Percentiles rank a stretch among this genome's conserved stretches.
phyloP scores from a whole-genome alignment of 2,329 filamentous ascomycete genomes.

The Aureobasidium sp. region DNA sequence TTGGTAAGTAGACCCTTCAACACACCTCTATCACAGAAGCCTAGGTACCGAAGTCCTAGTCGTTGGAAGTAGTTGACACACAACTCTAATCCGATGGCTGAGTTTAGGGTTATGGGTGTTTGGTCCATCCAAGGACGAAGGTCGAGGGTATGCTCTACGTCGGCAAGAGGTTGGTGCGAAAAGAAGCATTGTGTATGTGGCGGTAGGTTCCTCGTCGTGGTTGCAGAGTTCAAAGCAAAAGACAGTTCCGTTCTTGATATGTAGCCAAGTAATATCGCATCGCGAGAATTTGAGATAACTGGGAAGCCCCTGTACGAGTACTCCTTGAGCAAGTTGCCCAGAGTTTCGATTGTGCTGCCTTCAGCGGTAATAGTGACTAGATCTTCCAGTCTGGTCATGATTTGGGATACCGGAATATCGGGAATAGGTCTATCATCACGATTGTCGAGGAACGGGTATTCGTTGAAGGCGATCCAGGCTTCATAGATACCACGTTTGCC shows the following conservation, averaged over 20 bases:
- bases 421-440: slow-evolving; percentile 70
- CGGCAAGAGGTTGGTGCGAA: slow-evolving; percentile 70
- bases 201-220: slow-evolving; percentile 48
- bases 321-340: slow-evolving; percentile 61
- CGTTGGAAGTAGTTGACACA: slow-evolving; percentile 91
- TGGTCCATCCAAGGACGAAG: slow-evolving; percentile 98
- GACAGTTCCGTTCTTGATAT: slow-evolving; percentile 85
- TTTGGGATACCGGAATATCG: slow-evolving; percentile 73
- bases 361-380: slow-evolving; percentile 79
- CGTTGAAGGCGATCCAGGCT: slow-evolving; percentile 92
- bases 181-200: slow-evolving; percentile 75
- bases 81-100: slow-evolving; percentile 66
- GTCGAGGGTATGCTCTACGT: slow-evolving; percentile 71
- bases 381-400: slow-evolving; percentile 91
- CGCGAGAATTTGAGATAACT: slow-evolving; percentile 68
- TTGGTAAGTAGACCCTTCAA: slow-evolving; percentile 86
- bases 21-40: slow-evolving; percentile 75
- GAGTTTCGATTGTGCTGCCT: slow-evolving; percentile 64
- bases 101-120: slow-evolving; percentile 81
- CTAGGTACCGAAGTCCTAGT: slow-evolving; percentile 79
- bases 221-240: slow-evolving; percentile 65
- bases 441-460: slow-evolving; percentile 92
- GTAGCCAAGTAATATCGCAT: slow-evolving; percentile 79
- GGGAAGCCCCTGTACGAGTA: slow-evolving; percentile 87
- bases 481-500: slow-evolving; percentile 93